Base-by-base conservation (phyloP, 495 filamentous ascomycete genomes). In the Articulospora tetracladia region DNA sequence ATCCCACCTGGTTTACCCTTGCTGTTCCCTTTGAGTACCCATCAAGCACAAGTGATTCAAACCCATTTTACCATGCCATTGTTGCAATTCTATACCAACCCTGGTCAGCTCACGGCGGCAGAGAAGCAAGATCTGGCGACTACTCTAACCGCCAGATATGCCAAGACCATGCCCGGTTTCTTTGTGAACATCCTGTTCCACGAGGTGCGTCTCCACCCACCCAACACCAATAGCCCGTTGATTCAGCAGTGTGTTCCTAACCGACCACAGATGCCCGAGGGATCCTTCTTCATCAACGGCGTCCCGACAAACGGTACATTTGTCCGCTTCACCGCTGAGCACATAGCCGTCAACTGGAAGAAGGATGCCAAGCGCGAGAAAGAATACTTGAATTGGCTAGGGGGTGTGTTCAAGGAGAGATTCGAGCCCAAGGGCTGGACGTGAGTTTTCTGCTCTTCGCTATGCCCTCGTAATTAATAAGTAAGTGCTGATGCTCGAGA, bases 11-110 rank as follows among this genome's bases (percentile, higher is more conserved):
- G n/a, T n/a, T n/a, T n/a, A n/a, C n/a, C n/a, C n/a, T n/a, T n/a
- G n/a, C n/a, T n/a, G n/a, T n/a, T n/a, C n/a, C n/a, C n/a, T n/a
- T n/a, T n/a, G n/a, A n/a, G n/a, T n/a, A n/a, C n/a, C n/a, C n/a
- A n/a, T n/a, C n/a, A n/a, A n/a, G n/a, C n/a, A n/a, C n/a, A n/a
- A n/a, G n/a, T n/a, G n/a, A n/a, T n/a, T n/a, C n/a, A n/a, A n/a
- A n/a, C n/a, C n/a, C n/a, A n/a, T n/a, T n/a, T n/a, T n/a, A 44
- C 15, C 53, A 65, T 65, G 63, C 63, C 63, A 24, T 27, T 65
- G 11, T 49, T 65, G 13, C 48, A 58, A 55, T 62, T 65, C 48
- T 65, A 61, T 34, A 55, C 30, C 7, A 47, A 12, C 17, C 20
- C 41, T 13, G 28, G 22, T 27, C 58, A 61, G 22, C 50, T 65